These are phyloP conservation scores for Linderina pennispora DNA, from an alignment of 192 early-diverging fungal species.

Conservation along the genomic window DNA sequence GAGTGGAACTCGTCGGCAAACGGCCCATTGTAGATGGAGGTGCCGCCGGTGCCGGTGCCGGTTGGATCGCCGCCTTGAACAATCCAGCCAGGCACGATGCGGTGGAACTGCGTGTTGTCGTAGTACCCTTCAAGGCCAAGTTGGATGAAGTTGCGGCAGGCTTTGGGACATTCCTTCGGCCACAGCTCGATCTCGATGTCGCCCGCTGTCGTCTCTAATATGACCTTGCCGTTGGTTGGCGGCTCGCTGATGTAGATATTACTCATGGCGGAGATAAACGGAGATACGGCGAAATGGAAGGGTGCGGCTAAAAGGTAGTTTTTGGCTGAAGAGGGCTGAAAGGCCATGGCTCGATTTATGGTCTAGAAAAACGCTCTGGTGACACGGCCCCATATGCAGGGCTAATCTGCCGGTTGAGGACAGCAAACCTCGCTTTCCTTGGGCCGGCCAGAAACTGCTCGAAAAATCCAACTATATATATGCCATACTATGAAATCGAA, in stretches of 20 bases:
- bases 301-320: not conserved
- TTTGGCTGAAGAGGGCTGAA: no score
- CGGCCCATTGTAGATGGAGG: conserved; percentile 75
- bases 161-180: conserved; percentile 89
- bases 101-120: conserved; percentile 83
- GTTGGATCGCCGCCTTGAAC: conserved; percentile 95
- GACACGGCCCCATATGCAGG: no score
- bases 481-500: no score
- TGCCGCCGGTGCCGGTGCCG: conserved; percentile 80
- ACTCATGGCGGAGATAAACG: conserved; percentile 13
- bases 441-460: no score
- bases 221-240: conserved; percentile 62
- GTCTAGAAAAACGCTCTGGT: no score
- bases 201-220: conserved; percentile 78
- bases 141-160: conserved; percentile 94
- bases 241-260: conserved; percentile 43
- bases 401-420: no score
- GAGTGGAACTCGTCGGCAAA: conserved; percentile 94
- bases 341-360: no score
- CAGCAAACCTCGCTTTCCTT: no score
- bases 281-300: not conserved
- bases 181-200: conserved; percentile 90
- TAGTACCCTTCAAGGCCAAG: conserved; percentile 89
- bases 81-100: conserved; percentile 84
- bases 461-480: no score